These are phyloP conservation scores for Aspergillus eucalypticola DNA, from an alignment of 2,329 filamentous ascomycete genomes.

Conservation along the genomic window DNA sequence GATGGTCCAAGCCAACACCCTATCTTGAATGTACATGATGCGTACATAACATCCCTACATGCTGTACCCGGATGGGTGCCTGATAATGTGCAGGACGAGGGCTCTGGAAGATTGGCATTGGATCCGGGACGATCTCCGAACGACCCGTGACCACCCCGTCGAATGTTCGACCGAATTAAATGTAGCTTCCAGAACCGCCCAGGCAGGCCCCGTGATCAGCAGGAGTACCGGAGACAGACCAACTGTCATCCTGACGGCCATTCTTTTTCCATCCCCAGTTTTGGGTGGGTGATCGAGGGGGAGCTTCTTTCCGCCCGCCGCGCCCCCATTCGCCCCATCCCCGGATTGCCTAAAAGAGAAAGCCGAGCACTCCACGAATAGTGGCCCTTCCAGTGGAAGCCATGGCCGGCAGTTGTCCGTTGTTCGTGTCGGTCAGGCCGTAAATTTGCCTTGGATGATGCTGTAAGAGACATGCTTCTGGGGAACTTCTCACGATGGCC, in stretches of 20 bases:
- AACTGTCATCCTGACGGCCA: background rate
- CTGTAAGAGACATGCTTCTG: background rate
- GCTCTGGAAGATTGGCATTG: background rate
- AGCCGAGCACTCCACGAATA: slow-evolving; percentile 10
- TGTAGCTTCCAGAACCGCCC: slow-evolving; percentile 18
- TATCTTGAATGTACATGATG: background rate
- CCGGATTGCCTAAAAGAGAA: slow-evolving; percentile 19
- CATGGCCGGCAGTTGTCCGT: background rate
- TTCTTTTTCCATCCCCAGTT: background rate
- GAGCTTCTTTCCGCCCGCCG: slow-evolving; percentile 14
- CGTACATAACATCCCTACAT: background rate
- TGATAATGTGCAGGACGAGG: background rate
- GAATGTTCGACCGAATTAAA: slow-evolving; percentile 11
- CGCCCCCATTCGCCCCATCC: slow-evolving; percentile 12
- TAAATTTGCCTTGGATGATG: background rate
- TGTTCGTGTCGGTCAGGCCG: background rate
- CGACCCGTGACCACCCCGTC: slow-evolving; percentile 2
- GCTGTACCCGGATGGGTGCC: background rate
- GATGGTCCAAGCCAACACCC: background rate
- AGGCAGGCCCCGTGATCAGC: slow-evolving; percentile 13
- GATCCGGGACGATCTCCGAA: slow-evolving; percentile 8
- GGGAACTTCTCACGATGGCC: background rate
- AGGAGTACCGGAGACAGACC: background rate
- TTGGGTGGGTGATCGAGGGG: background rate
- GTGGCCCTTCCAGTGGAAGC: background rate